Evolutionary conservation across 768 basidiomycete genomes (phyloP).

Genomic region (Brasilioporus rufonigricans): DNA sequence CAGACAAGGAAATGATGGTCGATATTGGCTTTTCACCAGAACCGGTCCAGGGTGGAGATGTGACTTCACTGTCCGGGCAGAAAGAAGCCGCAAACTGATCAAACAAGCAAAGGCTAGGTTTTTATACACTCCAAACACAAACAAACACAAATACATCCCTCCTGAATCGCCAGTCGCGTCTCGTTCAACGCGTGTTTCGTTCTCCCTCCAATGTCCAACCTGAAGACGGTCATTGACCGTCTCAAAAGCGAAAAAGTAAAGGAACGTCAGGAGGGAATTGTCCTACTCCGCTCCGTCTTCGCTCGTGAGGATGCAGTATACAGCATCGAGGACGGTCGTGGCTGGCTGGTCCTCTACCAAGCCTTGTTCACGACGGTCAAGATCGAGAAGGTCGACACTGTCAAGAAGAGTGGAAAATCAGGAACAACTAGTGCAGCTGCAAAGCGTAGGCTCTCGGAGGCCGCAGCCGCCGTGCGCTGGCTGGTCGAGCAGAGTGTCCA

Average conservation of each 20-base stretch:
- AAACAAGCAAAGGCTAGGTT: neutral
- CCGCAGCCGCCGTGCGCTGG: constrained; percentile 68
- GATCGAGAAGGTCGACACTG: constrained; percentile 53
- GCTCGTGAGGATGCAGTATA: constrained; percentile 44
- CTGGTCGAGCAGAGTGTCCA: constrained; percentile 62
- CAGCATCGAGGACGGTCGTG: constrained; percentile 35
- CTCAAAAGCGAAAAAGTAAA: constrained; percentile 64
- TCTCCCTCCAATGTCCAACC: constrained; percentile 34
- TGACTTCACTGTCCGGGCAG: constrained; percentile 69
- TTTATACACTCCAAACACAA: constrained; percentile 30
- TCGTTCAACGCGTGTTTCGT: constrained; percentile 3
- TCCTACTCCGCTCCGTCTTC: constrained; percentile 50
- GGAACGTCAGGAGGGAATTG: constrained; percentile 65
- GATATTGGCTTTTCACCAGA: constrained; percentile 75
- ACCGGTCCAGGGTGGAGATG: constrained; percentile 68
- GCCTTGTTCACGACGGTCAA: constrained; percentile 66
- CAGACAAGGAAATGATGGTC: constrained; percentile 47
- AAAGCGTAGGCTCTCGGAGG: constrained; percentile 60
- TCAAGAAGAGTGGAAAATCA: constrained; percentile 42
- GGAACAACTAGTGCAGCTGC: constrained; percentile 45
- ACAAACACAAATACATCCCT: constrained; percentile 26
- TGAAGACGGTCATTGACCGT: constrained; percentile 48
- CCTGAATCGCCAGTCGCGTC: constrained; percentile 19
- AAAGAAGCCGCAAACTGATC: constrained; percentile 50
- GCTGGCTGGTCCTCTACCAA: constrained; percentile 71